Conservation (phyloP, 2,329 filamentous ascomycete genomes). For the Claviceps purpurea region DNA sequence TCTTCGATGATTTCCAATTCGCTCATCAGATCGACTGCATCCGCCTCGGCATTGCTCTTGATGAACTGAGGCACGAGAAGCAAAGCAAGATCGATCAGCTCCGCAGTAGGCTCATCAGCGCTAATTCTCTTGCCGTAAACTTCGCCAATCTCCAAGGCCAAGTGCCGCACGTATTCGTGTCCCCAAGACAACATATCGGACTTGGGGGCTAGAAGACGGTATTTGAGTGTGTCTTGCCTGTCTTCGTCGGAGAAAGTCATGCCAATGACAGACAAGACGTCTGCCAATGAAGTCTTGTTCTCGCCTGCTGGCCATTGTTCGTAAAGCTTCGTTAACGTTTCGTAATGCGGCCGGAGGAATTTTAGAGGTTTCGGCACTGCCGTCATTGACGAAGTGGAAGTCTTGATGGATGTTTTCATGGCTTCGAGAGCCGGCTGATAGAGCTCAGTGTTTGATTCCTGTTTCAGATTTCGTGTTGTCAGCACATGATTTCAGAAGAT, state of each 20-base stretch:
- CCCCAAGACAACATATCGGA: conserved; percentile 95
- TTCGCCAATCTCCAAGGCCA: conserved; percentile 89
- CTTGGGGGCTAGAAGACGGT: conserved; percentile 76
- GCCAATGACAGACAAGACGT: conserved; percentile 91
- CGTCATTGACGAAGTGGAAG: conserved; percentile 98
- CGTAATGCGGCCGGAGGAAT: conserved; percentile 93
- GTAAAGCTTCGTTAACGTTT: conserved; percentile 74
- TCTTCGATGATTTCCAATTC: conserved; percentile 95
- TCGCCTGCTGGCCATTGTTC: conserved; percentile 76
- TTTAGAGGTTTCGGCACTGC: conserved; percentile 97
- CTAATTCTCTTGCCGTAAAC: conserved; percentile 82
- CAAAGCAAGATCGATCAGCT: conserved; percentile 73
- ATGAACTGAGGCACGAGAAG: conserved; percentile 87
- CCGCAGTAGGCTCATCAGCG: conserved; percentile 69
- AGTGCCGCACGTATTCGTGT: conserved; percentile 92
- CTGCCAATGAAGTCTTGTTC: conserved; percentile 80
- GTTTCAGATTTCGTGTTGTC: conserved; percentile 3
- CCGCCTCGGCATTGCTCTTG: conserved; percentile 93
- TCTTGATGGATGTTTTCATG: conserved; percentile 98
- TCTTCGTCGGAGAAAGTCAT: conserved; percentile 99
- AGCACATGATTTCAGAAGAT: background rate
- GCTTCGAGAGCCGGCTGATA: conserved; percentile 89
- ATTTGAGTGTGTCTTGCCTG: conserved; percentile 90
- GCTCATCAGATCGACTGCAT: conserved; percentile 92
- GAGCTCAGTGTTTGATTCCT: conserved; percentile 77